A percentile compares a stretch with the other conserved stretches of the same genome.
These are phyloP conservation scores for Pneumocystis oryctolagi DNA, from an alignment of 1,139 yeast species.

Conservation along the genomic window DNA sequence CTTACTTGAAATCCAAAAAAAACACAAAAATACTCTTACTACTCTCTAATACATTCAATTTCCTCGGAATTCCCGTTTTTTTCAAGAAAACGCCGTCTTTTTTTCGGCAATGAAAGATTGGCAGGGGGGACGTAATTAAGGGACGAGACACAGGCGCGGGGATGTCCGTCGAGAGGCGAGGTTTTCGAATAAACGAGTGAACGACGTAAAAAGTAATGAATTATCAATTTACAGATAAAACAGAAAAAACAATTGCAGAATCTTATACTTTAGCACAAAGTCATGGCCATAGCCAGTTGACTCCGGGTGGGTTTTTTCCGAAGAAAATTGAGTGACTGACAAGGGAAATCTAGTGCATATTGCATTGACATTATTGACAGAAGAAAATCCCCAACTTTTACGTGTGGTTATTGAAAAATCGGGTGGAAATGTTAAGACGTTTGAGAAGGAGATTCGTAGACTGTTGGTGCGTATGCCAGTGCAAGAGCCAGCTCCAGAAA, in stretches of 20 bases:
- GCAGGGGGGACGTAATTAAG: not conserved
- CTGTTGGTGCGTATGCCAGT: constrained; percentile 73
- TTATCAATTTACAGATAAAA: constrained; percentile 64
- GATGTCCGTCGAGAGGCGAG: not conserved
- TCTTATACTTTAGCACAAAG: constrained; percentile 75
- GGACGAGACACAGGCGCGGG: not conserved
- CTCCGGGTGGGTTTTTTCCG: constrained; percentile 31
- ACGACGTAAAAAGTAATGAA: constrained; percentile 18
- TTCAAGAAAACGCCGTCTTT: not conserved
- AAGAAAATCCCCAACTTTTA: constrained; percentile 55
- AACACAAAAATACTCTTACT: not conserved
- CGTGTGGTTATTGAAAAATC: constrained; percentile 80
- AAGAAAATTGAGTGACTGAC: not conserved
- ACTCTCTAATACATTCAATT: not conserved
- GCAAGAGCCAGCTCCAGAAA: constrained; percentile 75
- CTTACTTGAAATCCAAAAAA: not conserved
- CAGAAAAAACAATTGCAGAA: constrained; percentile 59
- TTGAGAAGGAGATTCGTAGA: constrained; percentile 67
- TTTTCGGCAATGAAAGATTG: not conserved
- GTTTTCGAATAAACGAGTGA: not conserved
- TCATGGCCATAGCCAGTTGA: constrained; percentile 65
- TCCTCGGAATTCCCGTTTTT: not conserved
- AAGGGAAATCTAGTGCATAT: constrained; percentile 38
- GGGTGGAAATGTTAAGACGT: constrained; percentile 69
- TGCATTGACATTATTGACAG: constrained; percentile 76